Base-by-base conservation (phyloP, 1,284 basidiomycete species). In the Leccinum solheimii region DNA sequence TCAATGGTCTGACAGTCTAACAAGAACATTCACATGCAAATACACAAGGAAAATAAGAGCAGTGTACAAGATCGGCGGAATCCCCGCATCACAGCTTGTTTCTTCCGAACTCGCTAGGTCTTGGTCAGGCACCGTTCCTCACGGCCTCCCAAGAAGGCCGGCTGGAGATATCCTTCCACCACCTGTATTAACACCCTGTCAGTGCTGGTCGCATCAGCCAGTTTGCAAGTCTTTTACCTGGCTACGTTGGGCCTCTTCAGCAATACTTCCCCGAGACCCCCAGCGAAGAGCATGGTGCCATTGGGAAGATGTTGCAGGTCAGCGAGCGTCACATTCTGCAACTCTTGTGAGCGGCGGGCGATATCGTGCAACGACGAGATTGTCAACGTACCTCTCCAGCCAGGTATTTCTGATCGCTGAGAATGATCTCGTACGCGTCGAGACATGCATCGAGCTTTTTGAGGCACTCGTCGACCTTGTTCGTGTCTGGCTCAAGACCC, bases 261-360 rank as follows among this genome's bases (percentile, higher is more conserved):
- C 2, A 76, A 16, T 5, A 67, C 16, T 0, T 72, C 55, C 0
- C 14, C 8, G 3, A 45, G 7, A 6, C 32, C 58, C 1, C 7
- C 32, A 19, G 0, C 0, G 11, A 14, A 32, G 23, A 73, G 52
- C 50, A 50, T 8, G 16, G 10, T 59, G 32, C 79, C 83, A 60
- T 79, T 79, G 0, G 85, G 78, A n/a, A 86, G 67, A 67, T 86
- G 84, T 72, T 79, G 79, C 8, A 86, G 74, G 69, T 86, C 85
- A 5, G 79, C 82, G 8, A 86, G 68, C 4, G 83, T 84, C 55
- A 79, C 2, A 30, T 71, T 69, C 80, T 83, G 50, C 26, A 5
- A 57, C 16, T 2, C 16, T 19, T 27, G 23, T 68, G 45, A 72
- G 64, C n/a, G n/a, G 10, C 40, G n/a, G 16, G 40, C 16, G 8